Percentiles rank a stretch among this genome's conserved stretches.
Conservation (phyloP, 2,329 filamentous ascomycete genomes). For the Fusarium hostae region DNA sequence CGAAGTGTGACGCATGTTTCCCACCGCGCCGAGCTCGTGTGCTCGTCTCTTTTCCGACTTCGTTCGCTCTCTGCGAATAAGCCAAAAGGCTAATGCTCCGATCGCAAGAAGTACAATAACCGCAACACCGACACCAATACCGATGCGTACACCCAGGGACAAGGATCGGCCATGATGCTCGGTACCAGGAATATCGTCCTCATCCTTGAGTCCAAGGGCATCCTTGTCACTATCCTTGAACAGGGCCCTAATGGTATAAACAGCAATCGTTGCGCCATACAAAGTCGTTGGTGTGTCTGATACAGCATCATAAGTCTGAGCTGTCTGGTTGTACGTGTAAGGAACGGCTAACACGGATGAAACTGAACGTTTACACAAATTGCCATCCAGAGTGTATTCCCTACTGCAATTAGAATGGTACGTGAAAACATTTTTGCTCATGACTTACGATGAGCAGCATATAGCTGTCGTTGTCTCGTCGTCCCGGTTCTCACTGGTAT, state of each 20-base stretch:
- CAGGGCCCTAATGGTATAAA: slow-evolving; percentile 52
- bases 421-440: background rate
- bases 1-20: slow-evolving; percentile 23
- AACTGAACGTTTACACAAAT: slow-evolving; percentile 50
- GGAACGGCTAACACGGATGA: slow-evolving; percentile 52
- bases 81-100: slow-evolving; percentile 40
- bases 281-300: slow-evolving; percentile 52
- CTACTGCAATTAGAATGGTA: slow-evolving; percentile 42
- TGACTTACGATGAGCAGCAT: slow-evolving; percentile 55
- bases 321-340: slow-evolving; percentile 51
- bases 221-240: slow-evolving; percentile 52
- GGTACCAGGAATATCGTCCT: slow-evolving; percentile 45
- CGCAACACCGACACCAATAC: slow-evolving; percentile 50
- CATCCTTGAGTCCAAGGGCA: slow-evolving; percentile 49
- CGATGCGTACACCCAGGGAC: slow-evolving; percentile 49
- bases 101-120: slow-evolving; percentile 47
- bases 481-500: slow-evolving; percentile 42
- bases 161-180: slow-evolving; percentile 31
- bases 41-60: slow-evolving; percentile 30
- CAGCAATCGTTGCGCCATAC: slow-evolving; percentile 51
- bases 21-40: slow-evolving; percentile 43
- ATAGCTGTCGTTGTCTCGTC: slow-evolving; percentile 53
- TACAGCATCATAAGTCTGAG: slow-evolving; percentile 49
- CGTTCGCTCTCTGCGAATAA: slow-evolving; percentile 41
- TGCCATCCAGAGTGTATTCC: slow-evolving; percentile 50